Evolutionary conservation across 176 grass and related monocot species (phyloP).

Genomic region (Alopecurus myosuroides): DNA sequence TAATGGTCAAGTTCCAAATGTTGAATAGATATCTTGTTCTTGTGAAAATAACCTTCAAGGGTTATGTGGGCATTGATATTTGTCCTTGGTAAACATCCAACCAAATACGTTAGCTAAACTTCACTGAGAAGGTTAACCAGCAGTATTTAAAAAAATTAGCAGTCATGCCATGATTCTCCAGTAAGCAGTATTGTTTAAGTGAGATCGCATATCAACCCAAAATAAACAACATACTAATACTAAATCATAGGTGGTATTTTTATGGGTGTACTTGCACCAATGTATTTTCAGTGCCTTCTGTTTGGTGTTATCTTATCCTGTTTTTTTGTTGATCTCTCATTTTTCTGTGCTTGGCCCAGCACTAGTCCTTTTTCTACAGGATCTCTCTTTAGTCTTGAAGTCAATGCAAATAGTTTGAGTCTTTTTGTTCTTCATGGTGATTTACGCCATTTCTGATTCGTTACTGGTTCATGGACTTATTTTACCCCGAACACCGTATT

Average conservation of each 20-base stretch:
- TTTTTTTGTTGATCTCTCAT: background rate
- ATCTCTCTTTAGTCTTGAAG: background rate
- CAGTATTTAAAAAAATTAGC: background rate
- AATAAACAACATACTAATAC: background rate
- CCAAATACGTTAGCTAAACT: background rate
- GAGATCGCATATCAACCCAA: background rate
- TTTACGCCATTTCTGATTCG: conserved; percentile 8
- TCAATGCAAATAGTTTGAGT: background rate
- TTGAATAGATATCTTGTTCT: conserved; percentile 9
- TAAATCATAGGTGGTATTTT: background rate
- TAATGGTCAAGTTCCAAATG: background rate
- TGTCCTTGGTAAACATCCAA: background rate
- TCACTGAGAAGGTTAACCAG: background rate
- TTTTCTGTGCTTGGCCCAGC: background rate
- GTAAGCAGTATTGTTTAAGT: background rate
- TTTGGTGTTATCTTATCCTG: background rate
- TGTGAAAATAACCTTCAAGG: conserved; percentile 7
- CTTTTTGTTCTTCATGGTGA: background rate
- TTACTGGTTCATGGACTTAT: background rate
- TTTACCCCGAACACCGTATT: background rate
- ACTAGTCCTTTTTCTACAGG: background rate
- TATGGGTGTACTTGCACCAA: background rate
- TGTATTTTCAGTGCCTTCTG: background rate
- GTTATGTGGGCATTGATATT: background rate
- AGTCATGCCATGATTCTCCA: background rate